These are phyloP conservation scores for Mortierella sp. DNA, from an alignment of 371 early-diverging fungal species.

Conservation along the genomic window DNA sequence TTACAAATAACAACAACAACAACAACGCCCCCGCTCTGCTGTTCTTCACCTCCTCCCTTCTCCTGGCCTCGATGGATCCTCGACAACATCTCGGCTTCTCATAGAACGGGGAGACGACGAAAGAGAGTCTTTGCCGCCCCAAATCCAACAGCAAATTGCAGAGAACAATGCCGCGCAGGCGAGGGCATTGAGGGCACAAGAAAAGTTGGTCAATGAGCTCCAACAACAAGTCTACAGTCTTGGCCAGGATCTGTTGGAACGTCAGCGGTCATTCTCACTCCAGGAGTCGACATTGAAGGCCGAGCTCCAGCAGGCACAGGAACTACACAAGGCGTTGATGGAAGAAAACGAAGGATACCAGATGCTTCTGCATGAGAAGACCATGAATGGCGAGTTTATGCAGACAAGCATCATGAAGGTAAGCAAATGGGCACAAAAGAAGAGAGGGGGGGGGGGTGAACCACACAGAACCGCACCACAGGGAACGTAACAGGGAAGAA, in stretches of 20 bases:
- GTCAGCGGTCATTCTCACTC: conserved; percentile 19
- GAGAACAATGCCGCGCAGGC: conserved; percentile 44
- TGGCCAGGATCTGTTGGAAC: conserved; percentile 35
- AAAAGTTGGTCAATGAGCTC: conserved; percentile 30
- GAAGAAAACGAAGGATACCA: conserved; percentile 91
- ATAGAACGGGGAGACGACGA: conserved; percentile 12
- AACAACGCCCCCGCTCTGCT: not conserved
- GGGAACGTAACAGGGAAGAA: not conserved
- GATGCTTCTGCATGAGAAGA: conserved; percentile 80
- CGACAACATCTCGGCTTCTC: not conserved
- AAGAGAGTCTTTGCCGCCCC: conserved; percentile 27
- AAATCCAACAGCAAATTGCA: conserved; percentile 45
- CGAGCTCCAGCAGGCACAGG: conserved; percentile 69
- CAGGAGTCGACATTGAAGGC: conserved; percentile 57
- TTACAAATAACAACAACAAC: not conserved
- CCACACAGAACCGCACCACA: not conserved
- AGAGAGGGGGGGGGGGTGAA: too few relatives aligned
- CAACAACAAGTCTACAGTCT: conserved; percentile 27
- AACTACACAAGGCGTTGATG: conserved; percentile 76
- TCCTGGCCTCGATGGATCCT: not conserved
- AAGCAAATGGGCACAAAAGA: not conserved
- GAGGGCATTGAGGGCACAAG: conserved; percentile 41
- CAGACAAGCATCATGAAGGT: conserved; percentile 65
- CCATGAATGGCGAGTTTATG: conserved; percentile 82
- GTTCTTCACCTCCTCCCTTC: not conserved